Percentiles rank a stretch among this genome's conserved stretches.
These are phyloP conservation scores for Synchytrium microbalum DNA, from an alignment of 371 early-diverging fungal species.

Conservation along the genomic window DNA sequence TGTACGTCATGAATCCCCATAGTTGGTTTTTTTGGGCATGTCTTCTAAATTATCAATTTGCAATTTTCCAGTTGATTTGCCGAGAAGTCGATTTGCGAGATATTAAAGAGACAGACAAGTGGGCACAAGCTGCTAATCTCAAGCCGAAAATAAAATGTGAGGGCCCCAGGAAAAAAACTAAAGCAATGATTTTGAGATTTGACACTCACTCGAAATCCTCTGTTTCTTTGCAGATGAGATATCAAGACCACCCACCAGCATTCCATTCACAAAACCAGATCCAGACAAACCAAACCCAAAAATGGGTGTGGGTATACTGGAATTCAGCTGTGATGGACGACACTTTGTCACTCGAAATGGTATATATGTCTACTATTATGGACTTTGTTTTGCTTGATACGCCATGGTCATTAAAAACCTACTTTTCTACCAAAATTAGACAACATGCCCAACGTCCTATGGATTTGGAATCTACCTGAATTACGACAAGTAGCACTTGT, in stretches of 20 bases:
- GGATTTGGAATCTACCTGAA: conserved; percentile 51
- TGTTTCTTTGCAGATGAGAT: conserved; percentile 24
- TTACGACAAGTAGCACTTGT: conserved; percentile 39
- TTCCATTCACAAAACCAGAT: conserved; percentile 43
- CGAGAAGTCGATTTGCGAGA: conserved; percentile 19
- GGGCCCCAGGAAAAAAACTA: neutral
- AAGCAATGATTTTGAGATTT: neutral
- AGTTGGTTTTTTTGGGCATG: neutral
- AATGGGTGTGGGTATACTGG: conserved; percentile 45
- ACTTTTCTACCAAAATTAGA: conserved; percentile 28
- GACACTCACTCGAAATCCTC: conserved; percentile 1
- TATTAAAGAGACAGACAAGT: conserved; percentile 4
- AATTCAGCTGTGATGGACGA: conserved; percentile 53
- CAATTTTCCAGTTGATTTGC: conserved; percentile 18
- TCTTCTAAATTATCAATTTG: neutral
- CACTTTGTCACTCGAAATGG: conserved; percentile 44
- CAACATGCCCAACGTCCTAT: conserved; percentile 50
- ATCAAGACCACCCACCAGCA: conserved; percentile 30
- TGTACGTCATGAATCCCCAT: conserved; percentile 12
- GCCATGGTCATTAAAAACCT: neutral
- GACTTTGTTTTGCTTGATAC: neutral
- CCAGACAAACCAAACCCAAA: conserved; percentile 52
- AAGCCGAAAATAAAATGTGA: conserved; percentile 22
- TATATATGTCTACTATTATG: conserved; percentile 12
- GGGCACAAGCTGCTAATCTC: conserved; percentile 13